Conservation (phyloP, 768 basidiomycete genomes). For the Exsudoporus frostii region DNA sequence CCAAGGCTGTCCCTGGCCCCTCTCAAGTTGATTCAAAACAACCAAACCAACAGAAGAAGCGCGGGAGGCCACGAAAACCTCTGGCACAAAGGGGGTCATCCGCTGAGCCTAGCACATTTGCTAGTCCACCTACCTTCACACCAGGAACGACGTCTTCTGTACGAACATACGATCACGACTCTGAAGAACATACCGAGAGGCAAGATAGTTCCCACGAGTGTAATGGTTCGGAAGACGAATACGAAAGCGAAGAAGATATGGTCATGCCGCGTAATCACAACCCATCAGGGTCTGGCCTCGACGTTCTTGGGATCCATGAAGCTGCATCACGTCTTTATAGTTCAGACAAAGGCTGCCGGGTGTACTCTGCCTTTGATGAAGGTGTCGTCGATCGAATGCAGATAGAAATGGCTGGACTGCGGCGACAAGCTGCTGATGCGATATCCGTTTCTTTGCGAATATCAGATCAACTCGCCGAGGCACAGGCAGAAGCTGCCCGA, state of each 20-base stretch:
- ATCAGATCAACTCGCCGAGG: constrained; percentile 67
- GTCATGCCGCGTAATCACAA: constrained; percentile 44
- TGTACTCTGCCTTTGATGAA: constrained; percentile 34
- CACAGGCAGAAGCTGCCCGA: constrained; percentile 57
- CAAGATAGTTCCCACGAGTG: constrained; percentile 39
- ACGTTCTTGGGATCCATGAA: constrained; percentile 33
- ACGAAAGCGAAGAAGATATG: constrained; percentile 69
- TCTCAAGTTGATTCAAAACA: constrained; percentile 8
- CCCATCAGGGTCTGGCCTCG: constrained; percentile 37
- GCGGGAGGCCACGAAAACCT: constrained; percentile 39
- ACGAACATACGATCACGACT: constrained; percentile 31
- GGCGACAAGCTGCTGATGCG: constrained; percentile 67
- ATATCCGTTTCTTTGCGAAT: constrained; percentile 61
- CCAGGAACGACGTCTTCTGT: constrained; percentile 27
- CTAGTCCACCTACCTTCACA: constrained; percentile 16
- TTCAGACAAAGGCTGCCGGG: constrained; percentile 28
- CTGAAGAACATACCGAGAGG: constrained; percentile 39
- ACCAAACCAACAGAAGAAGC: constrained; percentile 34
- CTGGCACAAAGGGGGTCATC: constrained; percentile 16
- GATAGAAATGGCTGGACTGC: constrained; percentile 60
- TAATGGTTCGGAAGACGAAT: constrained; percentile 48
- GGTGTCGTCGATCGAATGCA: constrained; percentile 59
- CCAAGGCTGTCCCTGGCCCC: constrained; percentile 38
- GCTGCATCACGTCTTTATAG: constrained; percentile 42
- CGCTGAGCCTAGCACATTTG: constrained; percentile 6